phyloP scores from a whole-genome alignment of 192 early-diverging fungal genomes.

The Backusella westeae region DNA sequence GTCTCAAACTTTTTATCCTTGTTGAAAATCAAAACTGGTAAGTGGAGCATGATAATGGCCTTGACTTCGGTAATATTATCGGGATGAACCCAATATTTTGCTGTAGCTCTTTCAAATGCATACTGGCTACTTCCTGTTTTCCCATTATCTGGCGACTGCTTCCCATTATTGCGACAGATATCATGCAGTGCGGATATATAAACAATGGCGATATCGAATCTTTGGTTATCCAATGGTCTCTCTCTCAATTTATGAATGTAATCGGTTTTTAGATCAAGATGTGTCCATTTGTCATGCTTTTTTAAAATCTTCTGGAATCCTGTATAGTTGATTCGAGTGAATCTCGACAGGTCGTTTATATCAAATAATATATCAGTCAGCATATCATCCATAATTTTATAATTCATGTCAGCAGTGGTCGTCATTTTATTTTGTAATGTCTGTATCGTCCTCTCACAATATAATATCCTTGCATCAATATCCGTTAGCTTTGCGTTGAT shows the following conservation, averaged over 20 bases:
- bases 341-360: conserved; percentile 74
- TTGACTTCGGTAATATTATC: too few species aligned
- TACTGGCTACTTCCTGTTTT: conserved; percentile 21
- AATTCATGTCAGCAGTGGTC: conserved; percentile 42
- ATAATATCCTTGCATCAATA: conserved; percentile 63
- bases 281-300: conserved; percentile 93
- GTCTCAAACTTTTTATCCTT: conserved; percentile 49
- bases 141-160: neutral
- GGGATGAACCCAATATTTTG: too few species aligned
- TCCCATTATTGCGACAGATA: neutral
- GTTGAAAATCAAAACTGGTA: conserved; percentile 78
- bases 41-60: neutral
- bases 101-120: conserved; percentile 50
- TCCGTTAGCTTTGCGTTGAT: conserved; percentile 69
- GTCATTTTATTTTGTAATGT: conserved; percentile 41
- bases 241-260: conserved; percentile 49
- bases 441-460: conserved; percentile 56
- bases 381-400: conserved; percentile 49
- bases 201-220: conserved; percentile 6
- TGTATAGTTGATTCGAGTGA: conserved; percentile 72
- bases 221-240: conserved; percentile 6
- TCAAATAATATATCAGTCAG: conserved; percentile 60
- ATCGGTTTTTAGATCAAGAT: conserved; percentile 65
- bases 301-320: conserved; percentile 90
- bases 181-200: neutral